These are phyloP conservation scores for Keqinozyma sinolaborantium DNA, from an alignment of 1,139 yeast species.

Conservation along the genomic window DNA sequence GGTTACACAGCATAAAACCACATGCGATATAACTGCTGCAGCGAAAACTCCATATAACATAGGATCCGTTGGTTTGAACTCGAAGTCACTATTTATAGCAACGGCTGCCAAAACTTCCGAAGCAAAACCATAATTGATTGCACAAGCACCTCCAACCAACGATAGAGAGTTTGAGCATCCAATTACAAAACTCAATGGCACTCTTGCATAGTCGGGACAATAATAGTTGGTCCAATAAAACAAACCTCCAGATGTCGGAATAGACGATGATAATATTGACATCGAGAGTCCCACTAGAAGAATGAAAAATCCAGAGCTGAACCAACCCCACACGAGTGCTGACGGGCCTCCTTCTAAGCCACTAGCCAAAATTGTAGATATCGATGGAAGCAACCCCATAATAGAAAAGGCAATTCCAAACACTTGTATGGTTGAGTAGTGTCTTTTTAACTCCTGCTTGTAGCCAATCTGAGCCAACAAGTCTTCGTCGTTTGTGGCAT, in stretches of 20 bases:
- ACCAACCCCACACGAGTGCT: slow-evolving; percentile 71
- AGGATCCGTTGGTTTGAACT: slow-evolving; percentile 27
- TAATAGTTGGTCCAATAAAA: slow-evolving; percentile 52
- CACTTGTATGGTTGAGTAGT: slow-evolving; percentile 46
- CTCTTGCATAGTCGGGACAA: slow-evolving; percentile 27
- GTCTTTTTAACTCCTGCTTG: slow-evolving; percentile 48
- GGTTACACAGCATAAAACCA: slow-evolving; percentile 27
- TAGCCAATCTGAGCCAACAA: slow-evolving; percentile 52
- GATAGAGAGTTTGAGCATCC: slow-evolving; percentile 37
- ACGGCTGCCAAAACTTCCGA: slow-evolving; percentile 34
- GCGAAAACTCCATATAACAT: slow-evolving; percentile 36
- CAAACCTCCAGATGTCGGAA: slow-evolving; percentile 72
- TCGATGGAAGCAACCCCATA: slow-evolving; percentile 50
- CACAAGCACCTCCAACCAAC: slow-evolving; percentile 34
- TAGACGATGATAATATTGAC: slow-evolving; percentile 64
- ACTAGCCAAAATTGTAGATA: slow-evolving; percentile 31
- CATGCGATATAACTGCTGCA: slow-evolving; percentile 24
- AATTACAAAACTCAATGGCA: slow-evolving; percentile 43
- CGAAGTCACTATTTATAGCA: slow-evolving; percentile 25
- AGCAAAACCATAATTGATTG: slow-evolving; percentile 38
- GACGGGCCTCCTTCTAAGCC: slow-evolving; percentile 42
- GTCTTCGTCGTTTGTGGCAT: slow-evolving; percentile 38
- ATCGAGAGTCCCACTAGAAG: slow-evolving; percentile 58
- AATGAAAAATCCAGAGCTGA: slow-evolving; percentile 55
- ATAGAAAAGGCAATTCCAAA: slow-evolving; percentile 53